Conservation (phyloP, 768 basidiomycete species). For the Lactarius pseudohatsudake region DNA sequence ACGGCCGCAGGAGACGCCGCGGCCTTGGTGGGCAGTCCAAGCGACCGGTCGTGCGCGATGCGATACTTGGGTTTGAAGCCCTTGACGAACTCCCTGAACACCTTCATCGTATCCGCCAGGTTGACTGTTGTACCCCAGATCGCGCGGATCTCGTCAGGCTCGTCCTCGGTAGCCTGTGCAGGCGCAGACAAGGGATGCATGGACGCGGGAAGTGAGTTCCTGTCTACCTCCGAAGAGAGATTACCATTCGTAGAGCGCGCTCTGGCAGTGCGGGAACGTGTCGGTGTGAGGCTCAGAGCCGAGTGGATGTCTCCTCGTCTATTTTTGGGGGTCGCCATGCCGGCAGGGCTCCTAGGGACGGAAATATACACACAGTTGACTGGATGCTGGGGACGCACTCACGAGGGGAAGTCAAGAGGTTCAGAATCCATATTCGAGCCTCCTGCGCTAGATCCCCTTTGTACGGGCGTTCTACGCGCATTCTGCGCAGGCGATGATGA, state of each 20-base stretch:
- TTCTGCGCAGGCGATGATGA: constrained; percentile 34
- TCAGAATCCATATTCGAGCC: constrained; percentile 46
- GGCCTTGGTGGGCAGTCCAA: constrained; percentile 49
- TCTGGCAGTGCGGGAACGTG: constrained; percentile 43
- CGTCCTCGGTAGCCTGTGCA: constrained; percentile 63
- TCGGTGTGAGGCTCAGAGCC: constrained; percentile 57
- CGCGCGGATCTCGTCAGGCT: constrained; percentile 82
- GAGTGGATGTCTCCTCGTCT: constrained; percentile 92
- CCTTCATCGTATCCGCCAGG: constrained; percentile 85
- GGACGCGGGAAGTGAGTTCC: constrained; percentile 56
- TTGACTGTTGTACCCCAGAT: constrained; percentile 99
- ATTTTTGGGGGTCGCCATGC: constrained; percentile 62
- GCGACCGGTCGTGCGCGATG: constrained; percentile 63
- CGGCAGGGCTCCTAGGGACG: constrained; percentile 49
- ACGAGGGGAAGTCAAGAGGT: constrained; percentile 72
- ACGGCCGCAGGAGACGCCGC: constrained; percentile 64
- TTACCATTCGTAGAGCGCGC: constrained; percentile 43
- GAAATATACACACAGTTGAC: background rate
- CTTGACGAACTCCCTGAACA: constrained; percentile 84
- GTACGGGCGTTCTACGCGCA: constrained; percentile 6
- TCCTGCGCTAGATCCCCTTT: constrained; percentile 28
- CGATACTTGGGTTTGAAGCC: constrained; percentile 95
- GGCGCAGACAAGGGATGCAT: constrained; percentile 59
- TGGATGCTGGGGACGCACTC: constrained; percentile 29
- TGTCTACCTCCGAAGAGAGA: constrained; percentile 58